Base-by-base conservation (phyloP, 169 alveolate species). In the Plasmodium gonderi region DNA sequence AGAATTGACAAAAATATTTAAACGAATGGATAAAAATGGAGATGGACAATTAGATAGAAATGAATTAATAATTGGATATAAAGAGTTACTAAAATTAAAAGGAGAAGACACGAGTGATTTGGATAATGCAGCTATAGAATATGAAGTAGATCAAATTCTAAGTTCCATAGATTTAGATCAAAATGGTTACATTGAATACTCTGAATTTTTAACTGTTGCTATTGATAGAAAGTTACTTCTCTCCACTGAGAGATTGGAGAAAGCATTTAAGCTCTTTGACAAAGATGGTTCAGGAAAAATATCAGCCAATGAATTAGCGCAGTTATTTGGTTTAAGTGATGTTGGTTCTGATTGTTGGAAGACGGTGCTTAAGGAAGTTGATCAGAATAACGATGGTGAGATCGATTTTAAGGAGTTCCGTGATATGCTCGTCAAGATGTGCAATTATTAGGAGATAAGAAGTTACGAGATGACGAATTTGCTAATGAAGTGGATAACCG, bases 211-310 rank as follows among this genome's bases (percentile, higher is more conserved):
- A 45, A 97, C 98, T 0, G 99, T 98, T 17, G 98, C 99, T 51
- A 96, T 98, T 91, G 98, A 98, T 91, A 95, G 98, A 38, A 82
- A 96, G 60, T 95, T 95, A 49, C 91, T 98, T 42, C 90, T 98
- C 42, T 96, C 98, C 29, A 94, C 97, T 85, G 98, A 98, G 79
- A 96, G 98, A 45, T 94, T 99, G 87, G 98, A 98, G 90, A 91
- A 95, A 45, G 99, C 99, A 23, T 99, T 98, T 94, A 96, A 95
- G 42, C 94, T 98, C 96, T 98, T 99, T 92, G 99, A 99, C 93
- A 92, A 95, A 49, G 99, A 99, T 91, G 98, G 98, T n/a, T 97
- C 98, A 85, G 99, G 99, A 0, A 95, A 96, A 29, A 98, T 98
- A 9, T 97, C 99, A 7, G 95, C 98, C 11, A 96, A 96, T 44